phyloP scores from a whole-genome alignment of 2,329 filamentous ascomycete genomes.

The Dactylellina parvicollis region DNA sequence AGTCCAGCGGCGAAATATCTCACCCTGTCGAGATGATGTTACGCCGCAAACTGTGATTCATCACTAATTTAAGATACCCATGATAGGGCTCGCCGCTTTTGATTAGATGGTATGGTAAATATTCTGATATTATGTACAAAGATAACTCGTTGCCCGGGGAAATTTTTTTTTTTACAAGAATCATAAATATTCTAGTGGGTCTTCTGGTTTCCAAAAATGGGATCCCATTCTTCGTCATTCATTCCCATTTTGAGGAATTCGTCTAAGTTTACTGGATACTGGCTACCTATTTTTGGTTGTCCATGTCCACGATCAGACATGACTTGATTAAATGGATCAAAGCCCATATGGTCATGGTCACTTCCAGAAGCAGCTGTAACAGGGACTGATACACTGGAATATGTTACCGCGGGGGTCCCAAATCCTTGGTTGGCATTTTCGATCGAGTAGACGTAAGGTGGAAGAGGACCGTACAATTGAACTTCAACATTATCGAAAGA shows the following conservation, averaged over 20 bases:
- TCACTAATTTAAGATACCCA: too few relatives aligned
- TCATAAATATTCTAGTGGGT: slow-evolving; percentile 1
- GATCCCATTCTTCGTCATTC: slow-evolving; percentile 53
- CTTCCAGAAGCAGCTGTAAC: slow-evolving; percentile 11
- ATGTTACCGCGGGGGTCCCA: slow-evolving; percentile 37
- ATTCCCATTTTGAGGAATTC: slow-evolving; percentile 50
- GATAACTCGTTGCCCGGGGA: background rate
- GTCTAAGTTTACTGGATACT: slow-evolving; percentile 34
- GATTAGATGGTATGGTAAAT: too few relatives aligned
- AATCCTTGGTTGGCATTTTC: slow-evolving; percentile 53
- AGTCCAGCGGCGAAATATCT: too few relatives aligned
- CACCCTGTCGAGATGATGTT: too few relatives aligned
- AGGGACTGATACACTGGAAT: slow-evolving; percentile 13
- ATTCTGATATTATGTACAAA: slow-evolving; percentile 1
- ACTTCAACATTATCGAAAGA: slow-evolving; percentile 75
- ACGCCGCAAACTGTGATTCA: too few relatives aligned
- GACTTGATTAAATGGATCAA: slow-evolving; percentile 27
- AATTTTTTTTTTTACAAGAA: too few relatives aligned
- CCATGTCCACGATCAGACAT: slow-evolving; percentile 25
- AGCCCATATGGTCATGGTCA: slow-evolving; percentile 25
- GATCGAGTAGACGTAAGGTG: slow-evolving; percentile 74
- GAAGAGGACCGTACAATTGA: slow-evolving; percentile 75
- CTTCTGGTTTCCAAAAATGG: slow-evolving; percentile 41
- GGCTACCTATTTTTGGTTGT: slow-evolving; percentile 33
- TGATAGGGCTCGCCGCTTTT: too few relatives aligned